Conservation (phyloP, 2,329 filamentous ascomycete genomes). For the Exutisphaerella laricina region DNA sequence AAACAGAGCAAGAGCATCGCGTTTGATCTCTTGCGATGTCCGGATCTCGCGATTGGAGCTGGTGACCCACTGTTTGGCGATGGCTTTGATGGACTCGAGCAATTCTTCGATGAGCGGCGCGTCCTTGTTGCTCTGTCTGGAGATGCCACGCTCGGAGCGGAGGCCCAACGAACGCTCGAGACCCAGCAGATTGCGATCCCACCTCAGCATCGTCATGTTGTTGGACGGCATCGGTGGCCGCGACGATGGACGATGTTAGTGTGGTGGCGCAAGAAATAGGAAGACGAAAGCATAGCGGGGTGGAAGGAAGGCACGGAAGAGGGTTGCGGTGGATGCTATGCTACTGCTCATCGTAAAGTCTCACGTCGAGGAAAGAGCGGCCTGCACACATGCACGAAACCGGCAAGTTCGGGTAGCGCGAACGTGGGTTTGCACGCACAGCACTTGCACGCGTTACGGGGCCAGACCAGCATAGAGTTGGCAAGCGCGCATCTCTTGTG, state of each 20-base stretch:
- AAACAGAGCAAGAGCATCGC: slow-evolving; percentile 8
- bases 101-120: slow-evolving; percentile 7
- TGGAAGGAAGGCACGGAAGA: neutral
- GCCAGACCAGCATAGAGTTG: too few species aligned
- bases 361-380: neutral
- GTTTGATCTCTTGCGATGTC: slow-evolving; percentile 2
- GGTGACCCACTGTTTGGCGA: slow-evolving; percentile 6
- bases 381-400: neutral
- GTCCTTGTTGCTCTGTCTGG: slow-evolving; percentile 11
- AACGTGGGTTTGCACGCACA: neutral
- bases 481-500: too few species aligned
- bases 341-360: slow-evolving; percentile 1
- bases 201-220: slow-evolving; percentile 4
- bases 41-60: slow-evolving; percentile 12
- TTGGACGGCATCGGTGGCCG: too few species aligned
- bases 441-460: too few species aligned
- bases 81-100: slow-evolving; percentile 11
- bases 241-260: neutral
- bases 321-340: neutral
- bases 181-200: slow-evolving; percentile 11
- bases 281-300: neutral
- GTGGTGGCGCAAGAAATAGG: neutral
- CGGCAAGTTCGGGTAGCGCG: neutral
- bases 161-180: slow-evolving; percentile 11
- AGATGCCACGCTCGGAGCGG: slow-evolving; percentile 11